Evolutionary conservation across 1,284 basidiomycete species (phyloP).

Genomic region (Cutaneotrichosporon daszewskae): DNA sequence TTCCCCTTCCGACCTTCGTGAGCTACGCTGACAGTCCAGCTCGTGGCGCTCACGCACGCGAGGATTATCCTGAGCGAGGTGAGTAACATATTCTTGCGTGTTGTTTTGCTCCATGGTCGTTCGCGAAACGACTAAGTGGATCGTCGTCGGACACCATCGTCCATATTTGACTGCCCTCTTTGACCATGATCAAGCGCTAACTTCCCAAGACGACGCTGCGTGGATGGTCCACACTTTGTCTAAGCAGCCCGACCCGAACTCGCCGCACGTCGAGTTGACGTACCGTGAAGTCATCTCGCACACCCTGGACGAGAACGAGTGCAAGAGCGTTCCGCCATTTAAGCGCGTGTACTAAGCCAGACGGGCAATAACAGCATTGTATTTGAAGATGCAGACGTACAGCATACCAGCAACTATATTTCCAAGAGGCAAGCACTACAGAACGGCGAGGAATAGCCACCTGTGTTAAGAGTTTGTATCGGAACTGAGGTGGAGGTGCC

Average conservation of each 20-base stretch:
- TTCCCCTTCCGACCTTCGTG: background rate
- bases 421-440: too few relatives aligned
- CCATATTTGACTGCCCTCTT: too few relatives aligned
- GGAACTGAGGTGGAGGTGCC: too few relatives aligned
- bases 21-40: too few relatives aligned
- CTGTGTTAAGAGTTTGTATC: too few relatives aligned
- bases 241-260: slow-evolving; percentile 66
- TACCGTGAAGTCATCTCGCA: slow-evolving; percentile 70
- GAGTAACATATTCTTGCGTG: too few relatives aligned
- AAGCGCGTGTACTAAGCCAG: slow-evolving; percentile 16
- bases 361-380: background rate
- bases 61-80: slow-evolving; percentile 76
- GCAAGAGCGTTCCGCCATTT: slow-evolving; percentile 40
- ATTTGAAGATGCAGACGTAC: background rate
- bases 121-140: too few relatives aligned
- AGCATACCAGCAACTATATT: too few relatives aligned
- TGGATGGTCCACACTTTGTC: slow-evolving; percentile 96
- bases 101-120: too few relatives aligned
- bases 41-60: slow-evolving; percentile 48
- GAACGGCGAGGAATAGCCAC: too few relatives aligned
- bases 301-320: slow-evolving; percentile 93
- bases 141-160: too few relatives aligned
- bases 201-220: slow-evolving; percentile 47
- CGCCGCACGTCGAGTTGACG: slow-evolving; percentile 77
- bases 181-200: too few relatives aligned